Evolutionary conservation across 2,329 filamentous ascomycete genomes (phyloP).

Genomic region (Elsinoe ampelina): DNA sequence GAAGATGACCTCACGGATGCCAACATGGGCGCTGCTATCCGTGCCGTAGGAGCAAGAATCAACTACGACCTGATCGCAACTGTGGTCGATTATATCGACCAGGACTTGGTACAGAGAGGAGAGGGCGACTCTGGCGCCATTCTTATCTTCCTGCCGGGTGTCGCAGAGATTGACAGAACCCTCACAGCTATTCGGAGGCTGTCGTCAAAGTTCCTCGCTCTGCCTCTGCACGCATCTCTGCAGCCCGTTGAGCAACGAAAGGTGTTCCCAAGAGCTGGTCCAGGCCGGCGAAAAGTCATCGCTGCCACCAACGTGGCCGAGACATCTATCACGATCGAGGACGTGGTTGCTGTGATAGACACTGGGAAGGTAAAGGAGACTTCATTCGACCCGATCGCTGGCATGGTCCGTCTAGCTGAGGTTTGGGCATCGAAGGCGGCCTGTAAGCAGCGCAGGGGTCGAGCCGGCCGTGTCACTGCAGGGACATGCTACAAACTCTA

Average conservation of each 20-base stretch:
- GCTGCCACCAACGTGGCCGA: conserved; percentile 95
- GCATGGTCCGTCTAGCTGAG: conserved; percentile 90
- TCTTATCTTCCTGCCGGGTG: conserved; percentile 88
- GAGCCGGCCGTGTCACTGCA: conserved; percentile 84
- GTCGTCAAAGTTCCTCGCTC: conserved; percentile 55
- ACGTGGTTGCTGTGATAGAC: conserved; percentile 92
- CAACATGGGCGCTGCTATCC: conserved; percentile 32
- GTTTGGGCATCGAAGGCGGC: conserved; percentile 91
- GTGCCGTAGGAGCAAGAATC: conserved; percentile 59
- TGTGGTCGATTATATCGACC: conserved; percentile 72
- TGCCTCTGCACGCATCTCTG: conserved; percentile 86
- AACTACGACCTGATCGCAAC: conserved; percentile 82
- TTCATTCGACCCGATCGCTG: conserved; percentile 80
- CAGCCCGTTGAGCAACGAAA: conserved; percentile 78
- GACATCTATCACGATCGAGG: conserved; percentile 96
- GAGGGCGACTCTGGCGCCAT: conserved; percentile 67
- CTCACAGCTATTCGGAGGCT: conserved; percentile 59
- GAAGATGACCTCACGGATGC: conserved; percentile 36
- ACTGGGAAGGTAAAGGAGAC: conserved; percentile 95
- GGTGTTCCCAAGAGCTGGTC: conserved; percentile 69
- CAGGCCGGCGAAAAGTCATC: conserved; percentile 80
- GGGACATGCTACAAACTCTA: conserved; percentile 94
- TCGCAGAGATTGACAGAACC: conserved; percentile 80
- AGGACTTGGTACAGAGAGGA: conserved; percentile 47
- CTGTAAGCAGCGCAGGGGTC: conserved; percentile 86